Base-by-base conservation (phyloP, 2,329 filamentous ascomycete species). In the Hypoxylon sp. region DNA sequence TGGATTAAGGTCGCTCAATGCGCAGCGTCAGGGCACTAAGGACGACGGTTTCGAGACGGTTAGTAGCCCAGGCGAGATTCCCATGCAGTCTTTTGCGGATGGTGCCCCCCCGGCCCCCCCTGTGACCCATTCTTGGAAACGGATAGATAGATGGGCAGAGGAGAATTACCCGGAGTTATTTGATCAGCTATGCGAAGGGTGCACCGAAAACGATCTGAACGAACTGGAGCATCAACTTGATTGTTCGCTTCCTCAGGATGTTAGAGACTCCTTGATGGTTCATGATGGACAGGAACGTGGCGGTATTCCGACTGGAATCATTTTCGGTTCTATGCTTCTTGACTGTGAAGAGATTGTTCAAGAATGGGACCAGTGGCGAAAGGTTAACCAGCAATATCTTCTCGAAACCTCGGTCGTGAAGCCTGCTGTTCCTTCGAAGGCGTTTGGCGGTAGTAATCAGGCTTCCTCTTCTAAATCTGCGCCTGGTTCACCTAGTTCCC, bases 321-420 rank as follows among this genome's bases (percentile, higher is more conserved):
- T 99, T 68, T 98, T 99, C 75, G 89, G 94, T 67, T 92, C 90
- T 78, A 99, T 99, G 96, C 83, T 99, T 71, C 88, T 99, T 64
- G 96, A 99, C 80, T 98, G 96, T 78, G 96, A 99, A 80, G 96
- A 99, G 78, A 97, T 99, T 74, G 91, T 97, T 22, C 94, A 98
- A 80, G 96, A 99, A 79, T 98, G 95, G 93, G 92, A 93, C 75
- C 97, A 97, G 78, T 99, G 96, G 96, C 91, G 94, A 75, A 90
- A 89, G 70, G 96, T 99, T 70, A 97, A 97, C 78, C 90, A 95
- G 65, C 93, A 98, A 77, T 97, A 92, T 79, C 86, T 98, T 66
- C 85, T 88, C 46, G 85, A 89, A 79, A 89, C 80, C 53, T 82
- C 81, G 75, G 85, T 83, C 72, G 84, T 79, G 78, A 90, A 82